Percentiles rank a stretch among this genome's conserved stretches.
Conservation (phyloP, 2,329 filamentous ascomycete genomes). For the Penicillium sp. region DNA sequence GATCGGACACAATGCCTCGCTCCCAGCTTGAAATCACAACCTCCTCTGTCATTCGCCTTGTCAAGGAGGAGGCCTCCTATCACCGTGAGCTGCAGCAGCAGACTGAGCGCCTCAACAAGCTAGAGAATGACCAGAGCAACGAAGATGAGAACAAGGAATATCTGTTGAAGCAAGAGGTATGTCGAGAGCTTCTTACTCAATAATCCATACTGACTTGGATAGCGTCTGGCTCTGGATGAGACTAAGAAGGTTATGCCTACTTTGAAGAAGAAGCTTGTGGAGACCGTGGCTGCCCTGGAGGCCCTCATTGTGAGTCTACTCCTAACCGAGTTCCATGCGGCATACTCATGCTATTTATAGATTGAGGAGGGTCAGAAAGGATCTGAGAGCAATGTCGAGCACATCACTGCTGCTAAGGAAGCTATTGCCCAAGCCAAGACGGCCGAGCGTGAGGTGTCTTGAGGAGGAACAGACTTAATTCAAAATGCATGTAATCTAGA, state of each 20-base stretch:
- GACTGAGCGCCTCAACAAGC: conserved; percentile 63
- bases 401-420: conserved; percentile 42
- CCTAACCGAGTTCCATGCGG: not conserved
- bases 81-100: conserved; percentile 78
- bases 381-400: conserved; percentile 37
- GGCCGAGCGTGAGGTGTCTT: conserved; percentile 39
- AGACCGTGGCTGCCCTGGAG: conserved; percentile 69
- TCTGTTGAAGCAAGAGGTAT: conserved; percentile 79
- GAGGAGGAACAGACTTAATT: conserved; percentile 8
- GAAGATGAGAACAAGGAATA: conserved; percentile 76
- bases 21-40: conserved; percentile 81
- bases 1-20: conserved; percentile 59
- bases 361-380: conserved; percentile 40
- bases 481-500: conserved; percentile 20
- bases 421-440: conserved; percentile 40
- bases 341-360: conserved; percentile 20
- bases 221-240: conserved; percentile 80
- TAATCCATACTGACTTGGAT: not conserved
- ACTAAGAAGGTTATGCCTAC: conserved; percentile 77
- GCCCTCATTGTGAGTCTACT: conserved; percentile 62
- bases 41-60: conserved; percentile 71
- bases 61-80: conserved; percentile 90
- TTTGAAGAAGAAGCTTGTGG: conserved; percentile 65
- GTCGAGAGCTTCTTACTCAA: conserved; percentile 16
- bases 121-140: conserved; percentile 62